These are phyloP conservation scores for Mycena sp. DNA, from an alignment of 1,284 basidiomycete species.

Conservation along the genomic window DNA sequence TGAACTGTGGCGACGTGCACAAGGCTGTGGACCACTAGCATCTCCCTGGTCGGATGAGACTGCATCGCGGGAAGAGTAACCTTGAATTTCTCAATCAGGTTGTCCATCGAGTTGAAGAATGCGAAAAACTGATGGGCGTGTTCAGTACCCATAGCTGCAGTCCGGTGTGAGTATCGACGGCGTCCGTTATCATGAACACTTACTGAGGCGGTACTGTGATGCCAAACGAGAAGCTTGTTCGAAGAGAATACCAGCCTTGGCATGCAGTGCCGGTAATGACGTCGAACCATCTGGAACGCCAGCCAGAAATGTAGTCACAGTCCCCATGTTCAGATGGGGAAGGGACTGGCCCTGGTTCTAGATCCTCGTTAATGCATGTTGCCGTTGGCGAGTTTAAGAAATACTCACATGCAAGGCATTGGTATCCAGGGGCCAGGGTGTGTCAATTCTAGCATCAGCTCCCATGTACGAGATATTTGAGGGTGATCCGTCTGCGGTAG, in stretches of 20 bases:
- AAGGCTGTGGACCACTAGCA: conserved; percentile 27
- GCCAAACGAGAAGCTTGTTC: conserved; percentile 32
- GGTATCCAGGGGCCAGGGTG: conserved; percentile 50
- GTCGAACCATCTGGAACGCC: conserved; percentile 24
- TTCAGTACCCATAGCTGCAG: conserved; percentile 25
- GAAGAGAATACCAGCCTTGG: conserved; percentile 39
- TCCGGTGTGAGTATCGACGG: too few relatives aligned
- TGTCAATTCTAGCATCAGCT: conserved; percentile 43
- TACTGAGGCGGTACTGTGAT: conserved; percentile 29
- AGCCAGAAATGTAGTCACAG: conserved; percentile 22
- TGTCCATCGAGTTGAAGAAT: conserved; percentile 26
- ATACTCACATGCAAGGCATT: conserved; percentile 21
- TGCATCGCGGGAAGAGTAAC: conserved; percentile 12
- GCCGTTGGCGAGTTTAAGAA: not conserved
- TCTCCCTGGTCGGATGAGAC: not conserved
- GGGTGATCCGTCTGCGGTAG: conserved; percentile 33
- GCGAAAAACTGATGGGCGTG: conserved; percentile 18
- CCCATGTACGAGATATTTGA: conserved; percentile 38
- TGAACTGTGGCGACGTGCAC: conserved; percentile 30
- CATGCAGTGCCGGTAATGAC: conserved; percentile 34
- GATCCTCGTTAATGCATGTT: too few relatives aligned
- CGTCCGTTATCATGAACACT: not conserved
- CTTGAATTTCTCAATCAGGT: conserved; percentile 27
- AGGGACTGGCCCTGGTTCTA: not conserved
- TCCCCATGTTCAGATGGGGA: conserved; percentile 14